Evolutionary conservation across 2,329 filamentous ascomycete genomes (phyloP).

Genomic region (Gaeumannomyces sp.): DNA sequence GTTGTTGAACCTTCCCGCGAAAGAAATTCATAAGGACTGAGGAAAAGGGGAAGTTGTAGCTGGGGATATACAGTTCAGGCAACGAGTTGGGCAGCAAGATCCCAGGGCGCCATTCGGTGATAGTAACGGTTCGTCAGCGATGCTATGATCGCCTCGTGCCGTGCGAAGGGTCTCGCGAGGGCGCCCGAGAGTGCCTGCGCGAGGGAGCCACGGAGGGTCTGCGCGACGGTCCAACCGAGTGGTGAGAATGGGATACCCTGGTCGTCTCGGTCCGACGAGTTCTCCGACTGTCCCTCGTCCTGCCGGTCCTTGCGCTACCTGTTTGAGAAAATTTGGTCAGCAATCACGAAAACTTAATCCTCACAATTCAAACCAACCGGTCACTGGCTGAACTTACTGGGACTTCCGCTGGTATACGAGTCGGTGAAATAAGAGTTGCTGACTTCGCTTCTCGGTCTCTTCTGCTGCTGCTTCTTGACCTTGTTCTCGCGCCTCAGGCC

Average conservation of each 20-base stretch:
- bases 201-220: background rate
- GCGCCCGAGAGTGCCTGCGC: background rate
- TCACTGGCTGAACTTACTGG: slow-evolving; percentile 39
- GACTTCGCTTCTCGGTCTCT: slow-evolving; percentile 35
- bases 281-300: slow-evolving; percentile 9
- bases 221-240: background rate
- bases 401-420: slow-evolving; percentile 44
- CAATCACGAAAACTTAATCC: background rate
- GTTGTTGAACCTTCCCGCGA: background rate
- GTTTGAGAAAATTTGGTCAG: slow-evolving; percentile 2
- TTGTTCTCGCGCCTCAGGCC: slow-evolving; percentile 47
- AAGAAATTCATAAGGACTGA: background rate
- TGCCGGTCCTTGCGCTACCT: slow-evolving; percentile 9
- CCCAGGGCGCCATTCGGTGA: background rate
- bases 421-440: slow-evolving; percentile 49
- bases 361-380: background rate
- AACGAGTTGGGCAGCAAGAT: background rate
- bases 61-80: background rate
- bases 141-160: background rate
- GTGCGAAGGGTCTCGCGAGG: background rate
- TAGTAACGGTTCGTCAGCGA: background rate
- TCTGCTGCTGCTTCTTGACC: slow-evolving; percentile 33
- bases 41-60: background rate
- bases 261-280: slow-evolving; percentile 7
- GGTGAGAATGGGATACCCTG: background rate